Evolutionary conservation across 345 rosid species (phyloP), one percentile per base, ranked within the genome.

Genomic region (Clausena lansium): DNA sequence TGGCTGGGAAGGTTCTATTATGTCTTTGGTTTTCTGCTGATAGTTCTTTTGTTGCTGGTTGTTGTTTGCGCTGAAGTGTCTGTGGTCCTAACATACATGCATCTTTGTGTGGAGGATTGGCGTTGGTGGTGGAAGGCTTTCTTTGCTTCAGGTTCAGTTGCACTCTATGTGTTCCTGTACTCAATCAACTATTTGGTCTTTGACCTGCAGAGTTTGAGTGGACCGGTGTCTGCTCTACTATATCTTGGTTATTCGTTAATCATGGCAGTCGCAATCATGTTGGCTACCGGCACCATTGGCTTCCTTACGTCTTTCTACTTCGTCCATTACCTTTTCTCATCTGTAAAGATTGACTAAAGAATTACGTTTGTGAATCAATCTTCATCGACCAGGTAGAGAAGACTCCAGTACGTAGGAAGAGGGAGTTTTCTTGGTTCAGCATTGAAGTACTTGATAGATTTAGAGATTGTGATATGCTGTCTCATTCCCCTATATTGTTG

Each of bases 91-190:
- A 92, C 94, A 30, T 92, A 91, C 80, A 92, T 92, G 94, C 97
- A 91, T 75, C 97, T 92, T 33, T 92, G 94, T 19, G 97, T 89
- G 17, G 97, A 92, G 83, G 97, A 92, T 66, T 92, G 97, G 97
- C 88, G 84, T 71, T 92, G 97, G 97, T 91, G 95, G 97, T 92
- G 97, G 97, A 92, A 91, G 84, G 89, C 97, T 5, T 92, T 92
- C 89, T 92, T 75, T 41, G 97, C 97, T 22, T 91, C 94, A 7
- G 97, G 97, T 57, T 92, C 95, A 50, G 97, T 92, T 9, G 85
- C 97, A 6, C 84, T 92, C 74, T 92, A 91, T n/a, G 93, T 92
- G 28, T 92, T 91, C 76, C 82, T 90, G 2, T 92, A 89, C 84
- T 89, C 97, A 60, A 89, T 92, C 85, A 91, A 91, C 79, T 92